Base-by-base conservation (phyloP, 2,329 filamentous ascomycete genomes). In the Calonectria ilicicola region DNA sequence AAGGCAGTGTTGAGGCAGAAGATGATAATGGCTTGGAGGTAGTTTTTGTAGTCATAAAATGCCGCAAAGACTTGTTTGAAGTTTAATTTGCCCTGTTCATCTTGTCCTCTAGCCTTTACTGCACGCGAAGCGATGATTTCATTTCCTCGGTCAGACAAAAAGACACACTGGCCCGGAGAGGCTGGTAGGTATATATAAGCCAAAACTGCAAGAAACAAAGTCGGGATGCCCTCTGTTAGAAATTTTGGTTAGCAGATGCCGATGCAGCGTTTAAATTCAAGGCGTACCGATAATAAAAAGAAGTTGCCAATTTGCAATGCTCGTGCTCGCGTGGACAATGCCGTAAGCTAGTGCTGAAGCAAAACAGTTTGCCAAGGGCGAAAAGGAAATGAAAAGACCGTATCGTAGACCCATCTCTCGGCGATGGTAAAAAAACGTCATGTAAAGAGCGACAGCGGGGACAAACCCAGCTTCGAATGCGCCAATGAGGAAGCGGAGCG, bases 391-490 rank as follows among this genome's bases (percentile, higher is more conserved):
- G 81, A 94, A 94, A 7, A 95, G 84, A 12, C 93, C 93, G 19
- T 91, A 93, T 29, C 94, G 87, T 70, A 94, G 88, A 1, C 93
- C 94, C 12, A 96, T 85, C 78, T 96, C 94, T 21, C 83, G 77
- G 6, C 87, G 79, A 8, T 84, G 81, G 70, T 88, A 88, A 76
- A 88, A 88, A 77, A 88, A 87, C 9, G 83, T 85, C 7, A 88
- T 80, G 26, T 87, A 83, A 56, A 85, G 86, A 0, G 86, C 84
- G 2, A 87, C 81, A 2, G 84, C 85, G 3, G 84, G 82, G 3
- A 76, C 79, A 46, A 86, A 88, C 1, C 83, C 86, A 17, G 86
- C 85, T 75, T 87, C 86, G 23, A 84, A 84, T 26, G 83, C 82
- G 60, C 86, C 87, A 2, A 88, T 72, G 27, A 74, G 67, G 6